Percentiles rank a stretch among this genome's conserved stretches.
Conservation (phyloP, 257 asterid genomes). For the Gentiana dahurica region DNA sequence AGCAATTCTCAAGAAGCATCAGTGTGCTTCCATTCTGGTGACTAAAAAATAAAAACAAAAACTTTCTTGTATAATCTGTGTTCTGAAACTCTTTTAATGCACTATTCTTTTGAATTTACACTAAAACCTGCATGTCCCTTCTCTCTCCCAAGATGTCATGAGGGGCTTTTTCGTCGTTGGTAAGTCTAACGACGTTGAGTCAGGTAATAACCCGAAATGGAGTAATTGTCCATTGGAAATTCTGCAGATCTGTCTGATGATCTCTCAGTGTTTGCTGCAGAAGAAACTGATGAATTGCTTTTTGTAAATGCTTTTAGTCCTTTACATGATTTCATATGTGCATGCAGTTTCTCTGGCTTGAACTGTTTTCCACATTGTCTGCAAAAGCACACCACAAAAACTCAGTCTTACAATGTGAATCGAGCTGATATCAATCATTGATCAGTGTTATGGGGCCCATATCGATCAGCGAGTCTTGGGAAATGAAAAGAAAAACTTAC, state of each 20-base stretch:
- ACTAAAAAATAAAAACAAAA: neutral
- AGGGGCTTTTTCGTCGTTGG: neutral
- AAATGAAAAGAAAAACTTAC: constrained; percentile 29
- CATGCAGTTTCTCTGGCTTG: constrained; percentile 74
- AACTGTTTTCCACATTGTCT: constrained; percentile 83
- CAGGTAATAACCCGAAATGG: constrained; percentile 28
- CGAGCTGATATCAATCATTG: neutral
- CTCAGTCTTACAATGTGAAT: neutral
- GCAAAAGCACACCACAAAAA: constrained; percentile 2
- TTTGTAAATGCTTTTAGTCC: constrained; percentile 48
- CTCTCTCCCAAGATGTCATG: neutral
- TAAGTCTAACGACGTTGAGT: constrained; percentile 17
- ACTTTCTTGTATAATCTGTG: neutral
- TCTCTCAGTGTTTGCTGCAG: constrained; percentile 14
- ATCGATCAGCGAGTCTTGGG: neutral
- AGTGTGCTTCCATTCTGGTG: neutral
- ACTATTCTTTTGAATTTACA: constrained; percentile 19
- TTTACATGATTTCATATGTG: constrained; percentile 83
- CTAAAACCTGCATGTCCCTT: neutral
- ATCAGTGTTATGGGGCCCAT: too few relatives aligned
- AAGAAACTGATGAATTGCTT: constrained; percentile 15
- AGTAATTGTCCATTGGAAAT: constrained; percentile 7
- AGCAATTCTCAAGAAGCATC: neutral
- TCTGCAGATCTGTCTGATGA: constrained; percentile 19
- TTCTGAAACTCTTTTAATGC: constrained; percentile 4